Evolutionary conservation across 257 asterid genomes (phyloP), one percentile per base, ranked within the genome.

Genomic region (Galeopsis tetrahit): DNA sequence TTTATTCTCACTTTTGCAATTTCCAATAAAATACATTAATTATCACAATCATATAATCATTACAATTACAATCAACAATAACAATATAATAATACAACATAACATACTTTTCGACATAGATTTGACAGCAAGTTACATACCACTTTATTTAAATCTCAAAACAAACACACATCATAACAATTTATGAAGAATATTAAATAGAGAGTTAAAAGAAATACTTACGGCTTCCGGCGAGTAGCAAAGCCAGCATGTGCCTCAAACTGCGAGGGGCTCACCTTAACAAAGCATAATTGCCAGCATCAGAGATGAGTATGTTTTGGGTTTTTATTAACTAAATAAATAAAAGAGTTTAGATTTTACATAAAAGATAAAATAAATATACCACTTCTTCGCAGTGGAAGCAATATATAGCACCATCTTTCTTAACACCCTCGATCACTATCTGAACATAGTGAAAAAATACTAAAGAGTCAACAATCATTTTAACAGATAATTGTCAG

Each of bases 201-300:
- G 58, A 53, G 28, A 68, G 39, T 36, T 10, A 51, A 64, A 71
- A 63, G 48, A 66, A 80, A 71, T 43, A 85, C 98, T 86, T 79
- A 92, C 99, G 98, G 99, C 82, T 92, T 95, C 66, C 97, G 87
- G 21, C 96, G 95, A 14, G 98, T 83, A 77, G 91, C 83, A 73
- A 76, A 87, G 69, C 97, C 99, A 66, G 99, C 99, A 92, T 92
- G 99, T 51, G 85, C 85, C 87, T 95, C 99, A 82, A 95, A 95
- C 75, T 76, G 84, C 5, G 99, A 95, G 32, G 99, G 93, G 74
- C 98, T 95, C 75, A 95, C 95, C 98, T 95, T 85, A 64, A 77
- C 44, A 40, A 51, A 71, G 58, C 32, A 63, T 68, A 56, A 76
- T 33, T 17, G 61, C 63, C 69, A 87, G 68, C 73, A 78, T 56